Evolutionary conservation across 495 filamentous ascomycete genomes (phyloP).

Genomic region (Daldinia bambusicola): DNA sequence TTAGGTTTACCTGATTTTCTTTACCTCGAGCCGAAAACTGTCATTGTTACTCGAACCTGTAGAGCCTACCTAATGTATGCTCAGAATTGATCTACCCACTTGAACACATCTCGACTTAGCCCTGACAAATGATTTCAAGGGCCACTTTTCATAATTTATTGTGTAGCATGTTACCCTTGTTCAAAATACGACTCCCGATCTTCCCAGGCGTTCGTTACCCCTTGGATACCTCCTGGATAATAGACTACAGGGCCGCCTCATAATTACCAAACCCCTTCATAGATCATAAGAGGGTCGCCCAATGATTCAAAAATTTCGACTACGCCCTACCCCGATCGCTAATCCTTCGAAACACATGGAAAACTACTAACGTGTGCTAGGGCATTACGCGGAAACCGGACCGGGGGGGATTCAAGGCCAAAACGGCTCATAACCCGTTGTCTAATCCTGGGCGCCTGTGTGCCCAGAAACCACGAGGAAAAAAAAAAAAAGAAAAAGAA

Average conservation of each 20-base stretch:
- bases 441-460: slow-evolving; percentile 34
- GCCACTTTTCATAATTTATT: slow-evolving; percentile 2
- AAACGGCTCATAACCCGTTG: slow-evolving; percentile 34
- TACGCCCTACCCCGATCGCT: slow-evolving; percentile 23
- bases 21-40: slow-evolving; percentile 34
- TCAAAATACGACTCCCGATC: not conserved
- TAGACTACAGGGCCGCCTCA: slow-evolving; percentile 20
- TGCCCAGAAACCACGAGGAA: slow-evolving; percentile 16
- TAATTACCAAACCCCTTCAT: not conserved
- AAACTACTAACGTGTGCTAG: slow-evolving; percentile 40
- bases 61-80: slow-evolving; percentile 29
- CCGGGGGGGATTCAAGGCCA: slow-evolving; percentile 42
- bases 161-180: not conserved
- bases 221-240: slow-evolving; percentile 5
- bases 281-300: slow-evolving; percentile 14
- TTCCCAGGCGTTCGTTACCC: slow-evolving; percentile 11
- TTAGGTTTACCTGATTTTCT: slow-evolving; percentile 19
- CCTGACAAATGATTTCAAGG: not conserved
- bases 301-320: slow-evolving; percentile 25
- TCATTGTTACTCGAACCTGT: slow-evolving; percentile 37
- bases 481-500: not conserved
- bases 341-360: slow-evolving; percentile 46
- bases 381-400: slow-evolving; percentile 45
- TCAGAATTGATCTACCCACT: slow-evolving; percentile 42
- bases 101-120: slow-evolving; percentile 11